These are phyloP conservation scores for Physaria fendleri DNA, from an alignment of 345 rosid genomes.

Conservation along the genomic window DNA sequence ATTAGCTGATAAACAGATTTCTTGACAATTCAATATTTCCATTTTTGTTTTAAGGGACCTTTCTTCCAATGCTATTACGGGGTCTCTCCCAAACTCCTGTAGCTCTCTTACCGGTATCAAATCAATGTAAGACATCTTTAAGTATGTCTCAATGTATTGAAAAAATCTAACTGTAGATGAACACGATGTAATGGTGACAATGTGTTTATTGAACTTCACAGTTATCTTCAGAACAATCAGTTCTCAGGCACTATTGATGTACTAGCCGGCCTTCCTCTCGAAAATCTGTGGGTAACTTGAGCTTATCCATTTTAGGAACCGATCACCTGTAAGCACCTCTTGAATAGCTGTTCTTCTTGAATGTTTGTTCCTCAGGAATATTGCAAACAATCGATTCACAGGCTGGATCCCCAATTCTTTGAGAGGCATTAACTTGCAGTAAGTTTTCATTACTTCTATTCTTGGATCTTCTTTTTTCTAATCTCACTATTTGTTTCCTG, in stretches of 20 bases:
- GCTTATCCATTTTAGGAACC: slow-evolving; percentile 7
- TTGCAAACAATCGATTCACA: slow-evolving; percentile 72
- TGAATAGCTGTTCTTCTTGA: slow-evolving; percentile 15
- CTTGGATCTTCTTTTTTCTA: slow-evolving; percentile 44
- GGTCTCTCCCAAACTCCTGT: slow-evolving; percentile 66
- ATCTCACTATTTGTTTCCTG: slow-evolving; percentile 39
- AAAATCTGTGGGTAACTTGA: slow-evolving; percentile 66
- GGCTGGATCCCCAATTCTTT: slow-evolving; percentile 88
- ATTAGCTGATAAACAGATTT: background rate
- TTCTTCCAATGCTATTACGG: slow-evolving; percentile 61
- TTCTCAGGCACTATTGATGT: slow-evolving; percentile 74
- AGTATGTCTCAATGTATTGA: background rate
- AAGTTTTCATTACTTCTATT: slow-evolving; percentile 38
- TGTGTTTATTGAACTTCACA: slow-evolving; percentile 28
- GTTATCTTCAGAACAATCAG: slow-evolving; percentile 91
- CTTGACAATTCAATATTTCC: background rate
- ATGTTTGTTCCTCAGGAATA: slow-evolving; percentile 49
- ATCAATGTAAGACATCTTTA: slow-evolving; percentile 49
- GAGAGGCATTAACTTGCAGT: slow-evolving; percentile 71
- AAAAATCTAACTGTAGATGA: background rate
- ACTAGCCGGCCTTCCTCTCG: slow-evolving; percentile 74
- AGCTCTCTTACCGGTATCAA: slow-evolving; percentile 57
- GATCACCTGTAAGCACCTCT: background rate
- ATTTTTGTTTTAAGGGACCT: slow-evolving; percentile 58
- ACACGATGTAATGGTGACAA: slow-evolving; percentile 9